phyloP scores from a whole-genome alignment of 371 early-diverging fungal genomes.

The Syncephalastrum contaminatum region DNA sequence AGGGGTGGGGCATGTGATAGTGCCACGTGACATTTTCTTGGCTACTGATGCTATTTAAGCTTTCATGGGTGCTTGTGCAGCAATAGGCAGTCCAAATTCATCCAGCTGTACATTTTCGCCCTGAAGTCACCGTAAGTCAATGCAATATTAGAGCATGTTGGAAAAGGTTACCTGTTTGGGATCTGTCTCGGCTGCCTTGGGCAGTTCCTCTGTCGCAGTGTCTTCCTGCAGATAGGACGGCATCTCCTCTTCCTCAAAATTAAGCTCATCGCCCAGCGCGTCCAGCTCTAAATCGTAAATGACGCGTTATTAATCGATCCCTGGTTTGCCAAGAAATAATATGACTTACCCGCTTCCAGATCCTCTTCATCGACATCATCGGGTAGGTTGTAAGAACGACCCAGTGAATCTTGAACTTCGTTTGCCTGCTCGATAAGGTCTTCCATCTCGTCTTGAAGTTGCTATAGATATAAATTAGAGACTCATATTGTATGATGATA shows the following conservation, averaged over 20 bases:
- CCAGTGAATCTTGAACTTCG: constrained; percentile 93
- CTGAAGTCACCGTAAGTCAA: constrained; percentile 4
- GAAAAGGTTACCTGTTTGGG: constrained; percentile 15
- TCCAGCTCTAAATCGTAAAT: constrained; percentile 74
- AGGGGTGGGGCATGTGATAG: no score
- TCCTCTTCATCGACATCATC: constrained; percentile 97
- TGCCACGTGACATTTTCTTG: no score
- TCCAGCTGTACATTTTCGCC: constrained; percentile 46
- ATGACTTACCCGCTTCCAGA: constrained; percentile 80
- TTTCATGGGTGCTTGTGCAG: constrained; percentile 50
- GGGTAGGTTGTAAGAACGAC: constrained; percentile 87
- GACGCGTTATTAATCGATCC: background rate
- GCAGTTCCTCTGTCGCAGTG: constrained; percentile 38
- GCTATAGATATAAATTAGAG: constrained; percentile 39
- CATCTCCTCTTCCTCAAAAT: constrained; percentile 76
- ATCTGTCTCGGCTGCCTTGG: constrained; percentile 51
- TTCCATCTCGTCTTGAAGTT: constrained; percentile 96
- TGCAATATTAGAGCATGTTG: background rate
- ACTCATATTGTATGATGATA: background rate
- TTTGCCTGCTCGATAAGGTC: constrained; percentile 94
- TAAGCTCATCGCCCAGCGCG: constrained; percentile 89
- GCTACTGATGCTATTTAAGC: constrained; percentile 15
- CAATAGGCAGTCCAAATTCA: constrained; percentile 57
- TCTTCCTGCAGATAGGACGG: constrained; percentile 67
- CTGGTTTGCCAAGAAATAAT: no score